phyloP scores from a whole-genome alignment of 306 rosid species.

The Prunus davidiana region DNA sequence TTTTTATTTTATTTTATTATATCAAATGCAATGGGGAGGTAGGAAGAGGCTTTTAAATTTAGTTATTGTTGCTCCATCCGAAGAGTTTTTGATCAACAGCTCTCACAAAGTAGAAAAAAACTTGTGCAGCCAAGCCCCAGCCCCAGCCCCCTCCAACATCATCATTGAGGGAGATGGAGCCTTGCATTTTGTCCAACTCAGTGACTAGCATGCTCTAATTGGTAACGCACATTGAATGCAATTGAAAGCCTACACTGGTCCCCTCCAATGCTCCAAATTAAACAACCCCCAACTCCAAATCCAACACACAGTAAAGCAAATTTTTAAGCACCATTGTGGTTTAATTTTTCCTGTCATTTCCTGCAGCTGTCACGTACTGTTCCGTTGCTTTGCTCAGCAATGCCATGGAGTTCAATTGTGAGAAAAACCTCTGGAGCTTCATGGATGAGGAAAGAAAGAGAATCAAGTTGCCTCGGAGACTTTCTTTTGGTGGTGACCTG shows the following conservation, averaged over 20 bases:
- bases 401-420: slow-evolving; percentile 35
- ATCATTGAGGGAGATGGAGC: not conserved
- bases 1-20: not conserved
- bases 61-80: not conserved
- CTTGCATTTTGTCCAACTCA: not conserved
- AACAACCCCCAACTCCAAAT: slow-evolving; percentile 8
- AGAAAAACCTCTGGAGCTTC: slow-evolving; percentile 31
- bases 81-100: not conserved
- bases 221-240: slow-evolving; percentile 3
- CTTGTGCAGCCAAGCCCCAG: not conserved
- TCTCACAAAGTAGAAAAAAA: not conserved
- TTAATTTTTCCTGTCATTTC: not conserved
- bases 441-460: slow-evolving; percentile 40
- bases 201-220: not conserved
- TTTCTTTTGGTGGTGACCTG: slow-evolving; percentile 33
- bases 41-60: slow-evolving; percentile 5
- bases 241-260: not conserved
- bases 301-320: not conserved
- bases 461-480: slow-evolving; percentile 36
- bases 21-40: not conserved
- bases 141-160: slow-evolving; percentile 1
- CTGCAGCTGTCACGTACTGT: not conserved
- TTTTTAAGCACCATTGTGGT: not conserved
- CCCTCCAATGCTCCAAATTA: not conserved
- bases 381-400: not conserved